Conservation (phyloP, 2,329 filamentous ascomycete species). For the Fusarium fracticaudum region DNA sequence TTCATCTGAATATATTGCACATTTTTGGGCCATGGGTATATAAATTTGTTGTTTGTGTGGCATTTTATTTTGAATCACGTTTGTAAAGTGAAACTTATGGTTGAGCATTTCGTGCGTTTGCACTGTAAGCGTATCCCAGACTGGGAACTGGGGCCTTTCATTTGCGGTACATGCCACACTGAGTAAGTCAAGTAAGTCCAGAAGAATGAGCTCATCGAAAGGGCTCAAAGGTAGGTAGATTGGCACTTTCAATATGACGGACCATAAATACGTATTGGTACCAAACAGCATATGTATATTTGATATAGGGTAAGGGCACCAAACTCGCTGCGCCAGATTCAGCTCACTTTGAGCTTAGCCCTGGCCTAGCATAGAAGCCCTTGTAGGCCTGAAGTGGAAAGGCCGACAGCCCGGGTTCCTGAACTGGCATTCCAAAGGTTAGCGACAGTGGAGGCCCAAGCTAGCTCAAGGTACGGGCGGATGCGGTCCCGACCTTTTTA, state of each 20-base stretch:
- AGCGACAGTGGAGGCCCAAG: conserved; percentile 8
- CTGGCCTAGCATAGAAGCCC: not conserved
- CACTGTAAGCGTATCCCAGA: not conserved
- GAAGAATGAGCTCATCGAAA: not conserved
- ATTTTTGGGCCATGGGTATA: not conserved
- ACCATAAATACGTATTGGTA: not conserved
- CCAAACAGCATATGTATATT: not conserved
- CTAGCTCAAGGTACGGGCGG: conserved; percentile 26
- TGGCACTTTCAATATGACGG: not conserved
- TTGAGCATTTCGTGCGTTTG: not conserved
- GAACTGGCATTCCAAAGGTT: conserved; percentile 17
- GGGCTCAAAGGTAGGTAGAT: no score
- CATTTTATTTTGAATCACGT: not conserved
- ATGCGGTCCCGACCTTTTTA: conserved; percentile 10
- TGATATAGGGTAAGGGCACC: not conserved
- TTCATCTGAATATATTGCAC: no score
- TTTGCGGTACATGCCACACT: not conserved
- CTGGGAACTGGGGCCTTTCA: not conserved
- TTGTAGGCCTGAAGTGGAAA: conserved; percentile 6
- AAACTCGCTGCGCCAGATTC: not conserved
- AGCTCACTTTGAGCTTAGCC: not conserved
- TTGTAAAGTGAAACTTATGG: no score
- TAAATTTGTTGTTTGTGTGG: no score
- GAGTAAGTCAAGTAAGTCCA: not conserved
- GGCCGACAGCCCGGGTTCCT: conserved; percentile 7